Evolutionary conservation across 2,329 filamentous ascomycete genomes (phyloP), one percentile per base, ranked within the genome.

Genomic region (Penicillium sclerotiorum): DNA sequence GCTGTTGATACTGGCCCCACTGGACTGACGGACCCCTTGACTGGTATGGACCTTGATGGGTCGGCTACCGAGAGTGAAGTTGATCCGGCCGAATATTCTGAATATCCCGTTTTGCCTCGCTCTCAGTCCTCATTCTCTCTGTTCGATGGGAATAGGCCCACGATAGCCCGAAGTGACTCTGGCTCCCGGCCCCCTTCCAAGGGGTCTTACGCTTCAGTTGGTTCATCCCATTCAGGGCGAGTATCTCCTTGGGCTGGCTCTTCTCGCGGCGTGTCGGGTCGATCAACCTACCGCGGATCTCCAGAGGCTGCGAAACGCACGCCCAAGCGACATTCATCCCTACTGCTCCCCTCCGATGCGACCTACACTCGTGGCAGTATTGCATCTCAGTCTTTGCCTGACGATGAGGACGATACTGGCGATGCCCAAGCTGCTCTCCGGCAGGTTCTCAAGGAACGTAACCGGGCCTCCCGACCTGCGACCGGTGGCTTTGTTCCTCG

Each of bases 391-490:
- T 56, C 58, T 23, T 47, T 65, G 8, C 58, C 61, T 2, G 66
- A 64, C 8, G 53, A 61, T 1, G 62, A 67, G 1, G 64, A 66
- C 9, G 65, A 69, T 18, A 66, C 62, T 17, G 71, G 72, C 13
- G 66, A 77, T 62, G 76, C 76, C 17, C 74, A 77, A 52, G 71
- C 76, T 57, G 76, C 75, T 6, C 63, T 78, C 25, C 72, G 75
- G 28, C 71, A 77, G 50, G 71, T 78, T 3, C 65, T 77, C 15
- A 69, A 70, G 50, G 66, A 64, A 8, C 65, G 65, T 36, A 59
- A 62, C 23, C 58, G 65, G 11, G 60, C 61, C 13, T 47, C 61
- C 6, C 50, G 62, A 30, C 63, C 64, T 7, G 60, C 66, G 4
- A 61, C 60, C 4, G 58, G 66, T 30, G 57, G 63, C 37, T 69